Conservation (phyloP, 129 eudicot species). For the Artemisia tridentata region DNA sequence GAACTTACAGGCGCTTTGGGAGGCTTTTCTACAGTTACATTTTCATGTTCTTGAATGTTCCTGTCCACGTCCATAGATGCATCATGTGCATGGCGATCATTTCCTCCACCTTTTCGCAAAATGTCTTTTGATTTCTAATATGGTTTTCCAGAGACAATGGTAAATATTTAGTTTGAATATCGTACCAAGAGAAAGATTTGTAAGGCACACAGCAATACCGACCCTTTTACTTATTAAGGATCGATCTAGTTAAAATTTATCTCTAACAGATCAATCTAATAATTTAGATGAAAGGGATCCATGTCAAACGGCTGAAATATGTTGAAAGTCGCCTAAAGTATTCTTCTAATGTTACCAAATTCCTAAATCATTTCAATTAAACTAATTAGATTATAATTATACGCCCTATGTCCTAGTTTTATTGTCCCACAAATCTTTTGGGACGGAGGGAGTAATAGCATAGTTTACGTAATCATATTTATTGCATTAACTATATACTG, state of each 20-base stretch:
- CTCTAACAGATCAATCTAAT: not conserved
- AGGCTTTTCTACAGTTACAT: conserved; percentile 46
- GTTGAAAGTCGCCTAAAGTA: not conserved
- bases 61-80: conserved; percentile 32
- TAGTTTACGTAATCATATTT: not conserved
- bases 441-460: not conserved
- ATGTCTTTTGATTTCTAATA: conserved; percentile 63
- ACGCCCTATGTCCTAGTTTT: no score
- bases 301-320: not conserved
- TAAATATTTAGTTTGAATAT: not conserved
- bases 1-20: conserved; percentile 60
- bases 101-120: conserved; percentile 39
- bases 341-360: not conserved
- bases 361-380: not conserved
- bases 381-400: no score
- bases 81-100: conserved; percentile 19
- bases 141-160: not conserved
- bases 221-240: not conserved
- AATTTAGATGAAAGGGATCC: not conserved
- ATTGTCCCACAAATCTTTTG: no score
- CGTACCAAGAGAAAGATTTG: not conserved
- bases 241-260: not conserved
- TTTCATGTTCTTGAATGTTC: conserved; percentile 29
- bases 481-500: not conserved
- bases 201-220: not conserved